Evolutionary conservation across 495 filamentous ascomycete species (phyloP), one percentile per base, ranked within the genome.

Genomic region (Aspergillus leporis): DNA sequence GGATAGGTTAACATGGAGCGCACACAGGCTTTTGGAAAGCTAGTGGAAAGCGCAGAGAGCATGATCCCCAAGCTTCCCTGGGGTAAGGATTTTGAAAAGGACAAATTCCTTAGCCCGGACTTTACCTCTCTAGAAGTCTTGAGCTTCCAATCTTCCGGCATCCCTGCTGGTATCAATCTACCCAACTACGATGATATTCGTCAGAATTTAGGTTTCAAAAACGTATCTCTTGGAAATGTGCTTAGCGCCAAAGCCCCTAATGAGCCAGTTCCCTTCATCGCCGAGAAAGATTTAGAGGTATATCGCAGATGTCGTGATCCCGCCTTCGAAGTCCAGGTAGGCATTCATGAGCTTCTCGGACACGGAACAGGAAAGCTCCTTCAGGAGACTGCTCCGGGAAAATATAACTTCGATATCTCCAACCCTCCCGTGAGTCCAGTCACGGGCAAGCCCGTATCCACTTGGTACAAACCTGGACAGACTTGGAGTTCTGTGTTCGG

Each of bases 181-280:
- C 93, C 93, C 5, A 97, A 98, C 67, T 97, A 95, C 66, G 93
- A 98, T 64, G 91, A 96, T 61, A 94, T 97, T 59, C 83, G 94
- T 49, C 93, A 97, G 66, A 89, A 85, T 16, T 80, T 93, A 43
- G 94, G 94, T n/a, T 98, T 98, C 84, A 98, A 98, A 78, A 98
- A 98, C 59, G 94, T 98, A 21, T 91, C 86, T 13, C 78, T 93
- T 31, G 93, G 92, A 31, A 98, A 98, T 64, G 89, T 98, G 9
- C 78, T 98, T 30, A 87, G 85, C 62, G 93, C 94, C 14, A 96
- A 94, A 78, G 86, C 90, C 1, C 91, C 93, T 0, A 85, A 94
- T 65, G 93, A 98, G 73, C 84, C 86, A 52, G 88, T 95, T 41
- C 93, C 93, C 2, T 98, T 98, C 75, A 88, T 98, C 62, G 71